phyloP scores from a whole-genome alignment of 1,284 basidiomycete species.

The Laetiporus sulphureus region DNA sequence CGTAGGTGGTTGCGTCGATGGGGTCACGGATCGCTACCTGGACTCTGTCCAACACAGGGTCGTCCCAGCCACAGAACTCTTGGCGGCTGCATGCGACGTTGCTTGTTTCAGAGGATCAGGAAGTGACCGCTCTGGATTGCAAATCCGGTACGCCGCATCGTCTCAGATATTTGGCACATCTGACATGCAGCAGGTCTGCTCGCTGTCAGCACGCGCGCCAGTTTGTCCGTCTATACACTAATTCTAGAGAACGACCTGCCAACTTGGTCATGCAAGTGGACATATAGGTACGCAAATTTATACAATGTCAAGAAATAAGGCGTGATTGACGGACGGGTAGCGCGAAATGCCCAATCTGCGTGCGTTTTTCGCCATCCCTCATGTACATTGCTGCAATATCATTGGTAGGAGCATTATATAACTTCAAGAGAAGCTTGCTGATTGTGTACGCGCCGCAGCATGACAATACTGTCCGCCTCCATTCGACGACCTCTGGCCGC shows the following conservation, averaged over 20 bases:
- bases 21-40: conserved; percentile 63
- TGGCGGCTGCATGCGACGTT: conserved; percentile 82
- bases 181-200: conserved; percentile 50
- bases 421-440: too few relatives aligned
- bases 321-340: conserved; percentile 23
- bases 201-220: conserved; percentile 51
- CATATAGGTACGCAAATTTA: conserved; percentile 39
- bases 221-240: conserved; percentile 65
- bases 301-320: not conserved
- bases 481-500: conserved; percentile 66
- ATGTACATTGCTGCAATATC: conserved; percentile 66
- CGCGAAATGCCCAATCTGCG: conserved; percentile 40
- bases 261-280: conserved; percentile 76
- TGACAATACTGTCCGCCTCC: conserved; percentile 53
- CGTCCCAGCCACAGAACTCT: conserved; percentile 34
- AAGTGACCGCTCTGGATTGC: conserved; percentile 58
- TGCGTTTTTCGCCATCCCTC: conserved; percentile 66
- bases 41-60: conserved; percentile 52
- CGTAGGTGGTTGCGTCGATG: conserved; percentile 68
- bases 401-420: conserved; percentile 46
- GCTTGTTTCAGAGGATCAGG: conserved; percentile 43
- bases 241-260: conserved; percentile 74
- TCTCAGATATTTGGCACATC: conserved; percentile 2
- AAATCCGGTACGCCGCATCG: conserved; percentile 46
- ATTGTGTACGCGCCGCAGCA: too few relatives aligned